These are phyloP conservation scores for Mortierella sp. DNA, from an alignment of 371 early-diverging fungal genomes.

Conservation along the genomic window DNA sequence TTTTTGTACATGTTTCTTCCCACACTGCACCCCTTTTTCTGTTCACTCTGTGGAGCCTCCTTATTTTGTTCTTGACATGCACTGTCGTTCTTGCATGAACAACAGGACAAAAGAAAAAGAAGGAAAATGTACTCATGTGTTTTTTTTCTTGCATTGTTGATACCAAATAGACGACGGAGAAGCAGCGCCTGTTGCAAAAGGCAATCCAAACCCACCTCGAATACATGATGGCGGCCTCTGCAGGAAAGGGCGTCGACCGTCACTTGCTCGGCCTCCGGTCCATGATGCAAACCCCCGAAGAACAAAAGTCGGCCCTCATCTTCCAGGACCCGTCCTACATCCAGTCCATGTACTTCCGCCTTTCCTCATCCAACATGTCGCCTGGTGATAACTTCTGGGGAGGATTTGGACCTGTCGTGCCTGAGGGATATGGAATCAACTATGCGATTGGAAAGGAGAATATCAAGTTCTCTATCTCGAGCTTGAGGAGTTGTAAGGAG, in stretches of 20 bases:
- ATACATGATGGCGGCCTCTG: constrained; percentile 76
- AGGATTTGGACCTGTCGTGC: constrained; percentile 84
- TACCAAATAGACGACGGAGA: constrained; percentile 64
- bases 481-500: constrained; percentile 64
- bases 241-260: constrained; percentile 81
- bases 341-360: constrained; percentile 71
- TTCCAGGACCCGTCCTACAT: constrained; percentile 79
- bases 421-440: constrained; percentile 89
- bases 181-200: constrained; percentile 67
- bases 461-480: constrained; percentile 85
- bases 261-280: constrained; percentile 83
- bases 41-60: neutral
- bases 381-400: constrained; percentile 82
- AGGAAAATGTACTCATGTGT: neutral
- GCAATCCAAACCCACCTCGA: constrained; percentile 75
- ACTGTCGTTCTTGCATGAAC: neutral
- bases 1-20: neutral
- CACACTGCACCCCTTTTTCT: neutral
- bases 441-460: constrained; percentile 88
- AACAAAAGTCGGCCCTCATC: constrained; percentile 64
- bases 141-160: neutral
- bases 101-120: too few relatives aligned
- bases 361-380: constrained; percentile 84
- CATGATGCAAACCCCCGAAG: constrained; percentile 68
- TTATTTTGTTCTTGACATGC: neutral